Evolutionary conservation across 1,284 basidiomycete species (phyloP).

Genomic region (Lignosus rhinocerotis): DNA sequence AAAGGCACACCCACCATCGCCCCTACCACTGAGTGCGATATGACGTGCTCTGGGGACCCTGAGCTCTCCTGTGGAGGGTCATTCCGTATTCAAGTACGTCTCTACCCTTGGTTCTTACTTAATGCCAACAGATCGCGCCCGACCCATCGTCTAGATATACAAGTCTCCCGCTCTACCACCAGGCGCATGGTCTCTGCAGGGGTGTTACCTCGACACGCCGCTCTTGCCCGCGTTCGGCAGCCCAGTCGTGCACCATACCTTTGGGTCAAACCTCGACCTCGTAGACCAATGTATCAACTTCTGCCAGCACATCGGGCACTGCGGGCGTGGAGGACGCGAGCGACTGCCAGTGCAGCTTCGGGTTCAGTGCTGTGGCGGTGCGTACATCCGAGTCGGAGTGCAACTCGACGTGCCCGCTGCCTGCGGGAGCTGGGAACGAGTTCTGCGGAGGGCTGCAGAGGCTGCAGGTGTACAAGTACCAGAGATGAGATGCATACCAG

Average conservation of each 20-base stretch:
- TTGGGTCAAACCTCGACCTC: slow-evolving; percentile 14
- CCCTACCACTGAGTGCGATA: slow-evolving; percentile 19
- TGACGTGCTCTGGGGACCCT: slow-evolving; percentile 22
- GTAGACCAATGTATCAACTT: slow-evolving; percentile 9
- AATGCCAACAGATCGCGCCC: not conserved
- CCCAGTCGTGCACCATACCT: slow-evolving; percentile 13
- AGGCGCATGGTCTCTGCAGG: slow-evolving; percentile 7
- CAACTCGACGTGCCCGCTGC: slow-evolving; percentile 9
- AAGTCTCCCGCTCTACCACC: slow-evolving; percentile 16
- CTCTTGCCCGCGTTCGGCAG: slow-evolving; percentile 3
- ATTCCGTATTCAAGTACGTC: slow-evolving; percentile 13
- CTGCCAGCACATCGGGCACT: slow-evolving; percentile 13
- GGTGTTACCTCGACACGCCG: slow-evolving; percentile 18
- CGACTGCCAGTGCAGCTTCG: slow-evolving; percentile 19
- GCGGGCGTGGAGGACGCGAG: slow-evolving; percentile 12
- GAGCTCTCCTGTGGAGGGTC: slow-evolving; percentile 22
- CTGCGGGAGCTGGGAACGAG: slow-evolving; percentile 4
- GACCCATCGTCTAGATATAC: slow-evolving; percentile 9
- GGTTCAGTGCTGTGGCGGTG: slow-evolving; percentile 4
- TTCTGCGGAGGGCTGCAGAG: slow-evolving; percentile 14
- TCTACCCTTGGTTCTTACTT: not conserved
- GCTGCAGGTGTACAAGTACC: slow-evolving; percentile 7
- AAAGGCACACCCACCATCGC: slow-evolving; percentile 7
- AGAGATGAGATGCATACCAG: not conserved
- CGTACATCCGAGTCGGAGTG: slow-evolving; percentile 6